Conservation (phyloP, 73 alveolate genomes). For the Paramecium primaurelia region DNA sequence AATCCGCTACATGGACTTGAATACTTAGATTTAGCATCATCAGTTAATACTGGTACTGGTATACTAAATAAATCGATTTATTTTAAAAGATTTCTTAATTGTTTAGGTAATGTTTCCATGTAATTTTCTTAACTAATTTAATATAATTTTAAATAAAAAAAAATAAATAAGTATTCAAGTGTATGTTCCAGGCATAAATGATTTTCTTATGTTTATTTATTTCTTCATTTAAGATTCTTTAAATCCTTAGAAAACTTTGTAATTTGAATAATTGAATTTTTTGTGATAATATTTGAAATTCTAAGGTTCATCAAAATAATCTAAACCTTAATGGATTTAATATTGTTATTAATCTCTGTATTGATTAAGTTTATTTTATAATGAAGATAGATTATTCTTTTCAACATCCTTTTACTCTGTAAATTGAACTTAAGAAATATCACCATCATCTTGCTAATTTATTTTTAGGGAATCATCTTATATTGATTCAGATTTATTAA, state of each 20-base stretch:
- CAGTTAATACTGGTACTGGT: background rate
- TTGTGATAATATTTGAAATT: background rate
- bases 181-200: background rate
- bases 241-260: background rate
- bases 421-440: background rate
- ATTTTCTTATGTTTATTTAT: background rate
- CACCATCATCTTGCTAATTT: background rate
- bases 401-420: background rate
- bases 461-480: background rate
- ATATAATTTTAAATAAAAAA: background rate
- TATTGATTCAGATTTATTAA: background rate
- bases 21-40: background rate
- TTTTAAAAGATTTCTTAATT: background rate
- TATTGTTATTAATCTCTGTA: background rate
- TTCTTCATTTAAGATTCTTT: background rate
- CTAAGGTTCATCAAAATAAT: constrained; percentile 2
- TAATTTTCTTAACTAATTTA: background rate
- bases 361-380: background rate
- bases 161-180: background rate
- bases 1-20: background rate
- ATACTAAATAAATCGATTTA: background rate
- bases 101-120: background rate
- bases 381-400: background rate
- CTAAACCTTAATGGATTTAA: background rate
- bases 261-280: background rate